Conservation (phyloP, 805 yeast genomes). For the Yamadazyma nakazawae region DNA sequence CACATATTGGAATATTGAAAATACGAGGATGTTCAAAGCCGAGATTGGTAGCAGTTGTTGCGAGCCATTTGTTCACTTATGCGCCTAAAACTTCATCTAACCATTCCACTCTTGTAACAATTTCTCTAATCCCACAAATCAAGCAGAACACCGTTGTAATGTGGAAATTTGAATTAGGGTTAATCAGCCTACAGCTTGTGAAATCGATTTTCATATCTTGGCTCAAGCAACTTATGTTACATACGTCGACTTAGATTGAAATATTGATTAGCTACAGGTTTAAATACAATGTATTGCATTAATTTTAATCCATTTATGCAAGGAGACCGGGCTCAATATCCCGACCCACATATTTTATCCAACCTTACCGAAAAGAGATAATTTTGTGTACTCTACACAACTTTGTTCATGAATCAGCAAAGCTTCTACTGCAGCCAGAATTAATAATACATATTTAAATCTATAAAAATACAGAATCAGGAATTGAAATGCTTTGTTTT, state of each 20-base stretch:
- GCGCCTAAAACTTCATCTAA: slow-evolving; percentile 1
- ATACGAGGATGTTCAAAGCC: no score
- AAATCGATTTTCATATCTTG: not conserved
- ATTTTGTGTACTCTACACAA: no score
- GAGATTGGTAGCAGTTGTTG: no score
- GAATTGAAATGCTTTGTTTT: slow-evolving; percentile 8
- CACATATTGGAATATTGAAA: no score
- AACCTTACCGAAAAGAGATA: no score
- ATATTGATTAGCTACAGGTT: no score
- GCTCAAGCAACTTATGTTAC: not conserved
- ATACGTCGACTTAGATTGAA: no score
- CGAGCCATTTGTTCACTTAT: not conserved
- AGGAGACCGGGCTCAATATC: not conserved
- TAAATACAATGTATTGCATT: not conserved
- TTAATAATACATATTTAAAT: slow-evolving; percentile 10
- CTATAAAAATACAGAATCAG: slow-evolving; percentile 10
- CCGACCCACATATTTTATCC: not conserved
- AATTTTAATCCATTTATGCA: not conserved
- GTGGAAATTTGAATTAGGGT: no score
- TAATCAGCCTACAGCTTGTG: no score
- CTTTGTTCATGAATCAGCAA: not conserved
- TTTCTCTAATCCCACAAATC: no score
- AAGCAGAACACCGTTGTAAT: no score
- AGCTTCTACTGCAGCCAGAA: slow-evolving; percentile 3
- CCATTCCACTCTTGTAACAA: not conserved